Base-by-base conservation (phyloP, 2,329 filamentous ascomycete species). In the Nemania abortiva region DNA sequence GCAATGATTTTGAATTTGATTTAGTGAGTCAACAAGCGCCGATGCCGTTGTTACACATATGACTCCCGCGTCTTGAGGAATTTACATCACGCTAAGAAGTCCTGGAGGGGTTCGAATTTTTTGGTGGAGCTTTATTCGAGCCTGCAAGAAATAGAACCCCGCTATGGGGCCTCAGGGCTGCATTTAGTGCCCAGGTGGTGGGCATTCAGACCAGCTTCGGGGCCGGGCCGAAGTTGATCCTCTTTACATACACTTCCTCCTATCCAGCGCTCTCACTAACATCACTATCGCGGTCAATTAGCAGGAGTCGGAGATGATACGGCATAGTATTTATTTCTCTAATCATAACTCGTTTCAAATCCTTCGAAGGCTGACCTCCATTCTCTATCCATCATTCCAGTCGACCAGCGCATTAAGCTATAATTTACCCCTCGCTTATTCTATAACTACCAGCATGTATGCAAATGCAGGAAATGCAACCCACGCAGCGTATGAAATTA, bases 11-110 rank as follows among this genome's bases (percentile, higher is more conserved):
- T 50, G 53, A 5, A 5, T 27, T 56, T 47, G 24, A 56, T n/a
- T 50, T 45, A 63, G 65, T 70, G 69, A 70, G 49, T 71, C 69
- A 71, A 69, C 59, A 60, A 64, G 66, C 63, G 50, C 69, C 69
- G 69, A 71, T 71, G 55, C 58, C 60, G 58, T 62, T 13, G 45
- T 18, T 20, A 18, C n/a, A n/a, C 13, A 20, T 47, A 18, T 20
- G 18, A 47, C 42, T 47, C 42, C 42, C n/a, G 42, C n/a, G 15
- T 18, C 18, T 47, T 18, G 42, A 47, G 18, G n/a, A 47, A 47
- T 18, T 53, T 22, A 49, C 24, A 58, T 52, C 55, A 42, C 29
- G 58, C 63, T 31, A 61, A 54, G 62, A 27, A 39, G 20, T 31
- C 39, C 13, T 56, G 9, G 53, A 56, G 58, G 58, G 37, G 45